Conservation (phyloP, 169 alveolate species). For the Eimeria acervulina region DNA sequence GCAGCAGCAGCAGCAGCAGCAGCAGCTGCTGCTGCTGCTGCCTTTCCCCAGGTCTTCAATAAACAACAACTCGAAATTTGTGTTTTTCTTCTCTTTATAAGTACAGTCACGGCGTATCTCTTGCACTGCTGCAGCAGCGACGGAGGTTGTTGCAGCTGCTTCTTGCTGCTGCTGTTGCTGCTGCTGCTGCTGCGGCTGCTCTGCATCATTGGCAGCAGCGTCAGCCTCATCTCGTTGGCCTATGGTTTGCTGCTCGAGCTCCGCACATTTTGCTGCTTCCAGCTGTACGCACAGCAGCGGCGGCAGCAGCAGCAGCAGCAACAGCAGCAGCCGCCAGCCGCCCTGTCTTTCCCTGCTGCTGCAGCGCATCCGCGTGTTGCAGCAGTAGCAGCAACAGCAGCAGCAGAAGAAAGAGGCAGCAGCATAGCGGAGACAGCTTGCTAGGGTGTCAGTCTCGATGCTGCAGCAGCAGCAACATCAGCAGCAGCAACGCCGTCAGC, state of each 20-base stretch:
- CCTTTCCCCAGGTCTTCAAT: not conserved
- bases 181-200: conserved; percentile 26
- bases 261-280: conserved; percentile 18
- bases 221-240: not conserved
- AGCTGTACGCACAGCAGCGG: conserved; percentile 41
- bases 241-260: not conserved
- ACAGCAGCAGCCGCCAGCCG: conserved; percentile 17
- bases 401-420: not conserved
- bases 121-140: not conserved
- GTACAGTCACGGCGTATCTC: not conserved
- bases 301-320: conserved; percentile 39
- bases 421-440: not conserved
- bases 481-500: not conserved
- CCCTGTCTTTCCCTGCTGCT: conserved; percentile 1
- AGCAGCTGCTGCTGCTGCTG: conserved; percentile 27
- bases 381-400: conserved; percentile 21
- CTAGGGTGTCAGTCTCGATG: not conserved
- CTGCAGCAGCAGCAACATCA: conserved; percentile 19
- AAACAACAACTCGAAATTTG: not conserved
- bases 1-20: conserved; percentile 52
- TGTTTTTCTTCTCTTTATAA: conserved; percentile 15
- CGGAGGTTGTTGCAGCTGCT: not conserved
- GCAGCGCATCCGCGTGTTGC: not conserved
- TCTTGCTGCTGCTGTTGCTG: conserved; percentile 6
- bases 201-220: not conserved